Conservation (phyloP, 148 eudicot genomes). For the Salicornia ramosissima region DNA sequence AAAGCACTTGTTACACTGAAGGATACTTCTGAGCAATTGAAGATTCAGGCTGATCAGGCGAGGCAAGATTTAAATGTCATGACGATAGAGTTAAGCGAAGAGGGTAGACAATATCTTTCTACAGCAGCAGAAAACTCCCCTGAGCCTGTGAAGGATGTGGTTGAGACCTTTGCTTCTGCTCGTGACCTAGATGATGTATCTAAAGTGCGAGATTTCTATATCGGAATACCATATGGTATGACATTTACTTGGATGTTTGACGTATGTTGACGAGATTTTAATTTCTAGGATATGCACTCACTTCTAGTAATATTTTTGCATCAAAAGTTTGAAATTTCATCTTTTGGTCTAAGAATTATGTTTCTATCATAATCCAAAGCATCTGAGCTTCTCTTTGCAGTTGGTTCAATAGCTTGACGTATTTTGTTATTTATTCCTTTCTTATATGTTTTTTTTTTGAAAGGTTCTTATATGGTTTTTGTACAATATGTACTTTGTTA, state of each 20-base stretch:
- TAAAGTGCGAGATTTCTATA: conserved; percentile 67
- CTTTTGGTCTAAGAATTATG: not conserved
- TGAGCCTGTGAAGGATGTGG: conserved; percentile 85
- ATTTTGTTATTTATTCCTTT: not conserved
- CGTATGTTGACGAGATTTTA: not conserved
- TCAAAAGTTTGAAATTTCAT: not conserved
- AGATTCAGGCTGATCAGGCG: conserved; percentile 87
- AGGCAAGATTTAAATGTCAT: conserved; percentile 52
- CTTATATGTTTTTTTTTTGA: not conserved
- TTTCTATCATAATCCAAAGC: not conserved
- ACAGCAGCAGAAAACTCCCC: conserved; percentile 76
- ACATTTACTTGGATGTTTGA: not conserved
- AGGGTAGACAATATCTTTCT: conserved; percentile 56
- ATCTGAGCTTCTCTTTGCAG: not conserved
- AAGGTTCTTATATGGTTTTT: not conserved
- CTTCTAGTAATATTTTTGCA: not conserved
- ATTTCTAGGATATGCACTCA: not conserved
- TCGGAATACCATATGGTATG: conserved; percentile 93
- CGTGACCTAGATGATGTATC: conserved; percentile 62
- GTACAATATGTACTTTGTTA: conserved; percentile 1
- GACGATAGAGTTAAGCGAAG: conserved; percentile 65
- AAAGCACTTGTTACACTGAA: conserved; percentile 58
- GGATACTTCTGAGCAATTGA: conserved; percentile 65
- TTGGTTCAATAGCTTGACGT: not conserved
- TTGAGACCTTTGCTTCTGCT: conserved; percentile 71